phyloP scores from a whole-genome alignment of 1,284 basidiomycete species.

The Flammula alnicola region DNA sequence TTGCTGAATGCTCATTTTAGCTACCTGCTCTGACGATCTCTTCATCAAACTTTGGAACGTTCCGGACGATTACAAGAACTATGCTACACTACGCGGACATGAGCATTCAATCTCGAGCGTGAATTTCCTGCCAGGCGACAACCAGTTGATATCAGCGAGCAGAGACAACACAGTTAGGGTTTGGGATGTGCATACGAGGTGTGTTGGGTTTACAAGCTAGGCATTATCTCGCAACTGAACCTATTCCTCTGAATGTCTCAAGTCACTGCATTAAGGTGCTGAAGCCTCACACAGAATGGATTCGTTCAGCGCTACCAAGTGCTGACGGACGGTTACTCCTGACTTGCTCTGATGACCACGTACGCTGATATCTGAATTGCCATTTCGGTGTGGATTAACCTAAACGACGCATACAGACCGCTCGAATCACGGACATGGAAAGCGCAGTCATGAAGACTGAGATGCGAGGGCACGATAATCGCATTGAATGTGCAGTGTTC shows the following conservation, averaged over 20 bases:
- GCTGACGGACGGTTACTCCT: conserved; percentile 78
- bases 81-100: conserved; percentile 86
- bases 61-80: conserved; percentile 87
- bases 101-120: conserved; percentile 90
- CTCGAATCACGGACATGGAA: conserved; percentile 79
- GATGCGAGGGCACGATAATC: conserved; percentile 87
- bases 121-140: conserved; percentile 84
- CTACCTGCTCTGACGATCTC: conserved; percentile 88
- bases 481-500: conserved; percentile 84
- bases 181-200: conserved; percentile 88
- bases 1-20: conserved; percentile 41
- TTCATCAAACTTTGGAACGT: conserved; percentile 94
- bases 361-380: conserved; percentile 33
- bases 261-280: conserved; percentile 67
- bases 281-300: conserved; percentile 64
- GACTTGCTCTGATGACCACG: conserved; percentile 87
- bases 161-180: conserved; percentile 86
- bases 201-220: conserved; percentile 32
- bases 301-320: conserved; percentile 68
- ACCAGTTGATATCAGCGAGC: conserved; percentile 83
- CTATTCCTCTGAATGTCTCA: background rate
- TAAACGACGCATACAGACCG: conserved; percentile 61
- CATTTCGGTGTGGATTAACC: background rate
- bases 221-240: background rate
- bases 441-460: conserved; percentile 83